phyloP scores from a whole-genome alignment of 2,329 filamentous ascomycete species.

The Fusarium heterosporum region DNA sequence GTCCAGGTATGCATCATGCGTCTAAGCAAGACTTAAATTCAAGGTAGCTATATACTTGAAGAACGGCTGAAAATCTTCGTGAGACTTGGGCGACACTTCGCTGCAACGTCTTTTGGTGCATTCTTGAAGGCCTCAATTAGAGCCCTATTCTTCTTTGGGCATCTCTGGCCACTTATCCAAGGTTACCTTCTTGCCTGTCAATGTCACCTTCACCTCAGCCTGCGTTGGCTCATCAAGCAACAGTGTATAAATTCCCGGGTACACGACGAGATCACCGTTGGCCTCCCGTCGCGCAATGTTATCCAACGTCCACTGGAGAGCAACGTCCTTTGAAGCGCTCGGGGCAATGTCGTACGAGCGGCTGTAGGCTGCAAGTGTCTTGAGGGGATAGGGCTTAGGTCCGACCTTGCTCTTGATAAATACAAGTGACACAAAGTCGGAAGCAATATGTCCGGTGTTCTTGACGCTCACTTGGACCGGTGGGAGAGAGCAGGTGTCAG shows the following conservation, averaged over 20 bases:
- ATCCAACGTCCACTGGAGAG: constrained; percentile 9
- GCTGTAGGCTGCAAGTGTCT: constrained; percentile 4
- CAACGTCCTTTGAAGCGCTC: rapidly evolving
- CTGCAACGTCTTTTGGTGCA: background rate
- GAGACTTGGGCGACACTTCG: no score
- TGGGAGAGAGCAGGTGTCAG: background rate
- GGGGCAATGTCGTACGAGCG: background rate
- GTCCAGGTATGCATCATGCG: no score
- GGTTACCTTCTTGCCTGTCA: background rate
- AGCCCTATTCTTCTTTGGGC: background rate
- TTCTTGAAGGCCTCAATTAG: background rate
- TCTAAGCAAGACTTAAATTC: no score
- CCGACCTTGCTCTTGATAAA: constrained; percentile 14
- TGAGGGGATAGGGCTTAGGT: constrained; percentile 7
- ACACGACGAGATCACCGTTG: constrained; percentile 6
- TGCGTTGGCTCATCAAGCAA: constrained; percentile 16
- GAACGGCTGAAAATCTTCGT: no score
- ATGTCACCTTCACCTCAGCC: background rate
- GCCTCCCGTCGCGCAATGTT: constrained; percentile 2
- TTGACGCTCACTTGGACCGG: background rate
- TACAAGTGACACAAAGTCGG: background rate
- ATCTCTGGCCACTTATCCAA: constrained; percentile 12
- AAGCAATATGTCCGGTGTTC: background rate
- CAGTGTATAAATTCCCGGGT: constrained; percentile 7
- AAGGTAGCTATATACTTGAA: no score